Evolutionary conservation across 345 rosid genomes (phyloP).

Genomic region (Salix koriyanagi): DNA sequence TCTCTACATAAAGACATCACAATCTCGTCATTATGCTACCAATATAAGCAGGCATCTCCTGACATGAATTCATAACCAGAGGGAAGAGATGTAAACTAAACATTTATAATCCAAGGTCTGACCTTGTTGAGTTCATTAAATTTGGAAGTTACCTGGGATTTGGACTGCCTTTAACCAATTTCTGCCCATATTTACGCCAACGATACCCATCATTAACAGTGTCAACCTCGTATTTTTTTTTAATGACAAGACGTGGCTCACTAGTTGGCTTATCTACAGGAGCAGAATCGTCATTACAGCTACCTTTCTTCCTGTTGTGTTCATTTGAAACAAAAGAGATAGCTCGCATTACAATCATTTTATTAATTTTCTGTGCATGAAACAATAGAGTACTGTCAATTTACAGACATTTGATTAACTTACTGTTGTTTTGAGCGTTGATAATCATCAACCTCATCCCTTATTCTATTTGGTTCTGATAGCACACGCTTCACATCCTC

Average conservation of each 20-base stretch:
- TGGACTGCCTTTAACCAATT: slow-evolving; percentile 89
- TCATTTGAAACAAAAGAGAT: slow-evolving; percentile 1
- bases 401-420: slow-evolving; percentile 8
- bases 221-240: slow-evolving; percentile 34
- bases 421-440: slow-evolving; percentile 67
- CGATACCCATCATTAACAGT: slow-evolving; percentile 90
- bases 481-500: slow-evolving; percentile 40
- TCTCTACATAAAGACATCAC: neutral
- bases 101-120: neutral
- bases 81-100: neutral
- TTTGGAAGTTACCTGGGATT: slow-evolving; percentile 65
- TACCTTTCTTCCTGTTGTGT: slow-evolving; percentile 63
- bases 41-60: neutral
- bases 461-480: slow-evolving; percentile 44
- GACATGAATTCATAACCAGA: neutral
- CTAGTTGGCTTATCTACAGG: slow-evolving; percentile 42
- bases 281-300: slow-evolving; percentile 31
- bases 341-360: neutral
- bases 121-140: slow-evolving; percentile 1
- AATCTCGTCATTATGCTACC: neutral
- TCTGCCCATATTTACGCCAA: slow-evolving; percentile 99
- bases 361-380: neutral
- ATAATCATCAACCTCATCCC: slow-evolving; percentile 39
- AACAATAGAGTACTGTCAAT: neutral
- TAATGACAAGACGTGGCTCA: slow-evolving; percentile 56